Evolutionary conservation across 2,329 filamentous ascomycete genomes (phyloP).

Genomic region (Corinectria fuckeliana): DNA sequence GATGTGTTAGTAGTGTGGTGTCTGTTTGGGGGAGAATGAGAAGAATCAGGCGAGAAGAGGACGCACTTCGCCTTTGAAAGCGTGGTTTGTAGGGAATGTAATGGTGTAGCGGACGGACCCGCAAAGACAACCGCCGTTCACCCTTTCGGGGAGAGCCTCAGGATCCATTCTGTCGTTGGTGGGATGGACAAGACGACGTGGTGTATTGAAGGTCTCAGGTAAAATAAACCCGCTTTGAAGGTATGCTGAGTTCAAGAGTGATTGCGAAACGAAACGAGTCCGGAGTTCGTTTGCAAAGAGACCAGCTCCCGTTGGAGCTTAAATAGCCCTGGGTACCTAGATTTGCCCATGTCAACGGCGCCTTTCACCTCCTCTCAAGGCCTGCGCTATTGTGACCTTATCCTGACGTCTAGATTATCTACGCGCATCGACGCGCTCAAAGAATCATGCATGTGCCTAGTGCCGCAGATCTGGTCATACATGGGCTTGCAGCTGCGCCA

Average conservation of each 20-base stretch:
- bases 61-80: constrained; percentile 48
- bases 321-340: constrained; percentile 18
- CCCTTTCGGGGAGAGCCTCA: constrained; percentile 40
- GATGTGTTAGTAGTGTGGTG: neutral
- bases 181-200: neutral
- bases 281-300: constrained; percentile 5
- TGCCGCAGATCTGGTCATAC: constrained; percentile 1
- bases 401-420: constrained; percentile 1
- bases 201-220: neutral
- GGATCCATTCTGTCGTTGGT: constrained; percentile 24
- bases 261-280: constrained; percentile 3
- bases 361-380: constrained; percentile 29
- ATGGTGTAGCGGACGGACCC: constrained; percentile 55
- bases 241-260: neutral
- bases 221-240: too few relatives aligned
- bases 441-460: constrained; percentile 11
- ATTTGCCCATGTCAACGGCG: constrained; percentile 37
- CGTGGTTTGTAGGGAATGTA: constrained; percentile 52
- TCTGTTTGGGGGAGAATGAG: neutral
- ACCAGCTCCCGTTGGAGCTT: constrained; percentile 13
- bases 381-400: neutral
- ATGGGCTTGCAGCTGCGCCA: neutral
- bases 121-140: constrained; percentile 61
- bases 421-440: neutral
- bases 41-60: neutral